Evolutionary conservation across 1,284 basidiomycete genomes (phyloP), one percentile per base, ranked within the genome.

Genomic region (Pseudozyma sp.): DNA sequence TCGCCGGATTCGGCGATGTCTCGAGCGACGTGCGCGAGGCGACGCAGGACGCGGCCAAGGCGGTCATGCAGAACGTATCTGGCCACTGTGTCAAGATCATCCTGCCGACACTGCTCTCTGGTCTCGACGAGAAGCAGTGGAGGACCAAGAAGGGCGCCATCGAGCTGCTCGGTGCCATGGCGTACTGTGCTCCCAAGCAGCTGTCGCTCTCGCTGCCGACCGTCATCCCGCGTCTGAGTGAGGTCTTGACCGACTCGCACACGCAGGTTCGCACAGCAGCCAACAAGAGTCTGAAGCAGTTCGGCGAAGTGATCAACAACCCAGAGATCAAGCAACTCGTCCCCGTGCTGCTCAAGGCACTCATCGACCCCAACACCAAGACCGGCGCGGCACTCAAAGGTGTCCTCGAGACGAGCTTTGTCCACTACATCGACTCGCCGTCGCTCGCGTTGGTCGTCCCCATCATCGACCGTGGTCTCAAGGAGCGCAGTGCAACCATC

Each of bases 61-160:
- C 94, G 46, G 94, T 99, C 86, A 99, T 99, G 96, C 92, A 90
- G 2, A 93, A 93, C 76, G 88, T 99, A 81, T 79, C 81, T 19
- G 81, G 81, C 16, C 82, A 81, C 50, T 82, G 83, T 52, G 92
- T 99, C 84, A 99, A 99, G 86, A 89, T 94, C 54, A 94, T 99
- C 68, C 87, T 99, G 7, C 97, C 97, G 0, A 92, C 92, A 1
- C 86, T 99, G 8, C 88, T 99, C 6, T 91, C 91, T 37, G 96
- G 94, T 37, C 87, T 99, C 49, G 95, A 98, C 77, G 97, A 99
- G 85, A 98, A 97, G 85, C 97, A 99, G 84, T 99, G 97, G 97
- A 89, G 96, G 31, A 94, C 95, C 2, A 99, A 99, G 87, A 98
- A 98, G 84, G 87, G 97, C 89, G 96, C 94, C 4, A 97, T 99